Evolutionary conservation across 495 filamentous ascomycete species (phyloP), one percentile per base, ranked within the genome.

Genomic region (Bathelium albidoporum): DNA sequence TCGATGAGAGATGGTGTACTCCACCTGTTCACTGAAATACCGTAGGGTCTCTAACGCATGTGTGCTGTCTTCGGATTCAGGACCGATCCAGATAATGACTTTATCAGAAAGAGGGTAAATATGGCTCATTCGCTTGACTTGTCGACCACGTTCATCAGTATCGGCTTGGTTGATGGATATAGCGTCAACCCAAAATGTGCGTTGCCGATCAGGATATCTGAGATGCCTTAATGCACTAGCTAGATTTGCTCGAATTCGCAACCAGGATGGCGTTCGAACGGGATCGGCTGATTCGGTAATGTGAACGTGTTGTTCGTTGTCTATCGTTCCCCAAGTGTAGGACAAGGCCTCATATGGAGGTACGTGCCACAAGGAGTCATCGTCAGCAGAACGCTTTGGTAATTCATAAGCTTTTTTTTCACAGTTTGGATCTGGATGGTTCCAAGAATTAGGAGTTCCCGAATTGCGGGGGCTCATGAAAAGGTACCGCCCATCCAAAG

Each of bases 91-190:
- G 20, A 49, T n/a, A 49, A 18, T 49, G 11, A 49, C n/a, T 59
- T 31, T 7, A 28, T 52, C 16, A 39, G 59, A 41, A 4, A 28
- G 16, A 2, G 24, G 12, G 52, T 63, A 65, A 22, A 62, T 43
- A 16, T 65, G 32, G 18, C 31, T 34, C 64, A 66, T 66, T 1
- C 26, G 34, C 3, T 10, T 2, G 12, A 66, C 64, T 29, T 66
- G 64, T 20, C n/a, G 2, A 32, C 26, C 60, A 1, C 61, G 61
- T 26, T 66, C 64, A 16, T 41, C 20, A 14, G 31, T 39, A 60
- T 66, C 64, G 5, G 18, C 18, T 58, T 66, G 64, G 32, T 63
- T 63, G 26, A 66, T 66, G 29, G 61, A 66, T 2, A 66, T 32
- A 12, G 64, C 61, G 31, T 66, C 64, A 2, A 66, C 32, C 64